Evolutionary conservation across 495 filamentous ascomycete genomes (phyloP), one percentile per base, ranked within the genome.

Genomic region (Haplographium delicatum): DNA sequence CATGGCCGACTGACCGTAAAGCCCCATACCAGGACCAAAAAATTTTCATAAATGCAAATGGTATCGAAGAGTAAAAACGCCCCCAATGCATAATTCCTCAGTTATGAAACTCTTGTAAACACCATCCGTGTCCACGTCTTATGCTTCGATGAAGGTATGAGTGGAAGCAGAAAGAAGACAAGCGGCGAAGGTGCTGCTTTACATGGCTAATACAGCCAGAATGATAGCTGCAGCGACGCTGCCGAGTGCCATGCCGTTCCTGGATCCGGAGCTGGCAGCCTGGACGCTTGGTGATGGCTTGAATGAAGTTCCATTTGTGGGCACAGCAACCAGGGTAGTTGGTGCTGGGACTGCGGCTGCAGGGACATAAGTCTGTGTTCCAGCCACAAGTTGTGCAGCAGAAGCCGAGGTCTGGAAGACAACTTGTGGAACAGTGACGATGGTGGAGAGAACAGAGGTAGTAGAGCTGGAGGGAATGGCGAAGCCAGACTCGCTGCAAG

Each of bases 391-490:
- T 1, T 19, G 44, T 11, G 46, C 50, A 6, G 22, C 40, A 16
- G 39, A 15, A 18, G 40, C 40, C 2, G 56, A n/a, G 16, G 33
- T 35, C 46, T 60, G 56, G 57, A 75, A 73, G 19, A 62, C 66
- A 15, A 66, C 62, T 62, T 79, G 65, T 63, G 75, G 75, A 47
- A 79, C 72, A 44, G 72, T 71, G 40, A 80, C 69, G 34, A 69
- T 71, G 31, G 77, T 77, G 47, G 65, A 60, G 38, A 69, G 63
- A 42, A 79, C 61, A 31, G 75, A 76, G 65, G 88, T 74, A 39
- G 84, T 86, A 13, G 82, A 86, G 62, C 68, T 74, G 38, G 62
- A 51, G 3, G 63, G 48, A 38, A 79, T 70, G 20, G 69, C 69
- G 45, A 66, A 65, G 31, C 71, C 65, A 28, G 67, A 62, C 45